Evolutionary conservation across 139 green algal species (phyloP).

Genomic region (Closterium sp.): DNA sequence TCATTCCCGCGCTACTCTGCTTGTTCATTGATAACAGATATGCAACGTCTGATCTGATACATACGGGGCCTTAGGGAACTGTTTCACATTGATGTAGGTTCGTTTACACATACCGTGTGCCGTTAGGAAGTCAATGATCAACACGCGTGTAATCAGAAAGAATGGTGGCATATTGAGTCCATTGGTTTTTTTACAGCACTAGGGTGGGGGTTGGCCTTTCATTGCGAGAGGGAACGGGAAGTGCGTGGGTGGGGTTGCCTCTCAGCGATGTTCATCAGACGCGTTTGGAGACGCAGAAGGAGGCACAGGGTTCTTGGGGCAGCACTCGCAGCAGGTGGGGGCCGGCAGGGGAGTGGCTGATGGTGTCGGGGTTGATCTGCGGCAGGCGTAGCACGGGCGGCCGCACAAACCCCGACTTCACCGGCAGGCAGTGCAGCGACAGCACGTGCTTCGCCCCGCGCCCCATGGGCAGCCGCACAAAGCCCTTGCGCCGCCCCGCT

Average conservation of each 20-base stretch:
- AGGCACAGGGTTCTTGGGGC: constrained; percentile 6
- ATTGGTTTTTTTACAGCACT: too few species aligned
- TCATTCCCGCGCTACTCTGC: too few species aligned
- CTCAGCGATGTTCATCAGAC: constrained; percentile 1
- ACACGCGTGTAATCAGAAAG: too few species aligned
- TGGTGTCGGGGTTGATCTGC: background rate
- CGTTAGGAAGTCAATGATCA: too few species aligned
- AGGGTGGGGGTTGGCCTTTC: too few species aligned
- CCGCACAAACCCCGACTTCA: constrained; percentile 22
- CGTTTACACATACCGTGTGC: too few species aligned
- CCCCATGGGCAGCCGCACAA: background rate
- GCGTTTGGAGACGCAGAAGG: constrained; percentile 31
- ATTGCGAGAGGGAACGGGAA: background rate
- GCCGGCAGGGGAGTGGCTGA: constrained; percentile 28
- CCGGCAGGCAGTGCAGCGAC: constrained; percentile 9
- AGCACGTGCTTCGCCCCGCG: background rate
- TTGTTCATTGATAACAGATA: too few species aligned
- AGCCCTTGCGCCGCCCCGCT: constrained; percentile 26
- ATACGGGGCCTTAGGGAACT: too few species aligned
- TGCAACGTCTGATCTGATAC: too few species aligned
- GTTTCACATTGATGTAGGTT: too few species aligned
- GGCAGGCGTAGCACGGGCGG: constrained; percentile 33
- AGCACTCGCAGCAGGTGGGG: constrained; percentile 38
- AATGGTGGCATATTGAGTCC: too few species aligned
- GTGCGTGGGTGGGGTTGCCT: background rate